Base-by-base conservation (phyloP, 371 early-diverging fungal species). In the Zychaea mexicana region DNA sequence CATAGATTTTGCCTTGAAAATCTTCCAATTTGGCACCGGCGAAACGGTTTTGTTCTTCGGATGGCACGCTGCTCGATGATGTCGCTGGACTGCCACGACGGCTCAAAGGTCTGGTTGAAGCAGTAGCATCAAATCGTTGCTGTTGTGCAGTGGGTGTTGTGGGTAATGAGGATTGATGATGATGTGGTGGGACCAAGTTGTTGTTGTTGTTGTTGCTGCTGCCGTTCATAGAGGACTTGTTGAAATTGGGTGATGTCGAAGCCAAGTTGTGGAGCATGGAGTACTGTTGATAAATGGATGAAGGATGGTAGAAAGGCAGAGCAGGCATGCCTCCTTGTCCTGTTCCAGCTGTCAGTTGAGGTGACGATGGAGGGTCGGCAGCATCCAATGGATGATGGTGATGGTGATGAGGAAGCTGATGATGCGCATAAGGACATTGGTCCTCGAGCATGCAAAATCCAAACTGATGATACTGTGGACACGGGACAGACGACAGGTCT, bases 1-100 rank as follows among this genome's bases (percentile, higher is more conserved):
- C 79, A 57, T 88, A 88, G 13, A 95, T 83, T 58, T 90, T 85
- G 8, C 92, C 94, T 8, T 78, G 70, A 46, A 91, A 82, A 30
- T 90, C 89, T 39, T 90, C 89, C 15, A 94, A 64, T 42, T 71
- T 61, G 0, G 85, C 85, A n/a, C 88, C 87, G 15, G 84, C 66
- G 64, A 89, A 94, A 10, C 89, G 82, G 62, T 82, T 87, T 6
- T 78, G 78, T 64, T 78, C 83, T 12, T 61, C 62, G 15, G 46
- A 27, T 6, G 58, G n/a, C 10, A 33, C 17, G 24, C 22, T 54
- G 39, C 6, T 75, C 71, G 55, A 30, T 52, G 38, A 30, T 6
- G 31, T 52, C 1, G 61, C 21, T 10, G 49, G 27, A 19, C 33
- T 36, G 8, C 58, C 46, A 53, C 65, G 54, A 15, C 65, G 62